phyloP scores from a whole-genome alignment of 2,329 filamentous ascomycete species.

The Ophiosphaerella narmari region DNA sequence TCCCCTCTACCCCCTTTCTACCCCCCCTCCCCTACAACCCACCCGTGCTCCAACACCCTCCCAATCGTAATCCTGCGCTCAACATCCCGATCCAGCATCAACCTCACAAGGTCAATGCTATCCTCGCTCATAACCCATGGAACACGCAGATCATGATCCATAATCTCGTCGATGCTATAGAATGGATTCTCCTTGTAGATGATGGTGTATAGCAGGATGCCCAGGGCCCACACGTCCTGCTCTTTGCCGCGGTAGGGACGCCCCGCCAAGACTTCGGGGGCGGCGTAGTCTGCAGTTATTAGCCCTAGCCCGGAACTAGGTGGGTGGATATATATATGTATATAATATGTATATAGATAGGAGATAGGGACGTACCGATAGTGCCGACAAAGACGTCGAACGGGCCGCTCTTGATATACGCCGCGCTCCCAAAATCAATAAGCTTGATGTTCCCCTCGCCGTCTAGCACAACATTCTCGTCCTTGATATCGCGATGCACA shows the following conservation, averaged over 20 bases:
- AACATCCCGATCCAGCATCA: conserved; percentile 92
- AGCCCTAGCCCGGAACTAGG: no score
- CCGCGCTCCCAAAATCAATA: conserved; percentile 97
- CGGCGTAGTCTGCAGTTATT: conserved; percentile 78
- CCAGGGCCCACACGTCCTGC: conserved; percentile 97
- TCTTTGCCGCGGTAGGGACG: conserved; percentile 92
- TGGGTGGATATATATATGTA: no score
- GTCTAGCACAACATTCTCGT: conserved; percentile 96
- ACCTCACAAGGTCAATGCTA: conserved; percentile 86
- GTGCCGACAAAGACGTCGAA: conserved; percentile 99
- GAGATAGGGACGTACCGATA: conserved; percentile 70
- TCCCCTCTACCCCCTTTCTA: neutral
- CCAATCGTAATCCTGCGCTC: conserved; percentile 81
- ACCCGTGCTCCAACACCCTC: conserved; percentile 86
- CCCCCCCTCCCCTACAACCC: conserved; percentile 54
- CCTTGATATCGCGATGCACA: conserved; percentile 97
- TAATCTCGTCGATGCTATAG: conserved; percentile 98
- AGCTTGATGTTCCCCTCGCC: conserved; percentile 95
- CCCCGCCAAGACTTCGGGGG: conserved; percentile 94
- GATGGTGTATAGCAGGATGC: conserved; percentile 96
- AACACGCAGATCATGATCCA: conserved; percentile 92
- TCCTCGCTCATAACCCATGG: conserved; percentile 88
- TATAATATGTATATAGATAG: neutral
- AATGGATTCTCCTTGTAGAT: conserved; percentile 99
- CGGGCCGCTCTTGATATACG: conserved; percentile 96